Conservation (phyloP, 2,329 filamentous ascomycete genomes). For the Chrysoporthe puriensis region DNA sequence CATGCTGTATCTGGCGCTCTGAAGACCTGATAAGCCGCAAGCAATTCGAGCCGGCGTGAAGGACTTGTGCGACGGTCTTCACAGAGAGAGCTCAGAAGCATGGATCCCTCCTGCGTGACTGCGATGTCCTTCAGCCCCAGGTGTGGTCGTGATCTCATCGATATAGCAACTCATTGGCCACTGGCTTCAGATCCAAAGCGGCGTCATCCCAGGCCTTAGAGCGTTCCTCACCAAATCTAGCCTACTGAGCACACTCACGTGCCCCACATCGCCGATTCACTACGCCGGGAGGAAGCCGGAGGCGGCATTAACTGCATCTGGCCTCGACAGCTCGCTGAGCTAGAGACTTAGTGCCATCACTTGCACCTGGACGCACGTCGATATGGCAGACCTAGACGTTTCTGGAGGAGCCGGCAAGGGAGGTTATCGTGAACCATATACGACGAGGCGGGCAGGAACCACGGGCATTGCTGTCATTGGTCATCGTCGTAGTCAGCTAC, state of each 20-base stretch:
- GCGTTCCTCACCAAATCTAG: not conserved
- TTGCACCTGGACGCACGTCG: not conserved
- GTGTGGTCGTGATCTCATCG: too few relatives aligned
- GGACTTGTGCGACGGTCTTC: too few relatives aligned
- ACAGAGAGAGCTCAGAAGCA: too few relatives aligned
- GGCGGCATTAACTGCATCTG: not conserved
- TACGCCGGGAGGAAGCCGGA: not conserved
- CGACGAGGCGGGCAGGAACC: not conserved
- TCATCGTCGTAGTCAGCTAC: too few relatives aligned
- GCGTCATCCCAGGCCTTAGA: not conserved
- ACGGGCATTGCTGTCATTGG: too few relatives aligned
- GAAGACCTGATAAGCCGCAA: too few relatives aligned
- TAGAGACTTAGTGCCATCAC: not conserved
- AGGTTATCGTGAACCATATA: not conserved
- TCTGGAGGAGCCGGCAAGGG: not conserved
- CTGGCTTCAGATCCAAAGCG: too few relatives aligned
- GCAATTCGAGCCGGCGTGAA: too few relatives aligned
- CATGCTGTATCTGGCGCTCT: too few relatives aligned
- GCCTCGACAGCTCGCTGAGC: not conserved
- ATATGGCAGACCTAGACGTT: not conserved
- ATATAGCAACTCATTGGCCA: too few relatives aligned
- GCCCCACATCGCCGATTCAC: not conserved
- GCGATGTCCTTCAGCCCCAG: too few relatives aligned
- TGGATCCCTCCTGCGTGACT: too few relatives aligned
- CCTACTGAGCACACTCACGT: not conserved